Conservation (phyloP, 768 basidiomycete genomes). For the Polyporus arcularius region DNA sequence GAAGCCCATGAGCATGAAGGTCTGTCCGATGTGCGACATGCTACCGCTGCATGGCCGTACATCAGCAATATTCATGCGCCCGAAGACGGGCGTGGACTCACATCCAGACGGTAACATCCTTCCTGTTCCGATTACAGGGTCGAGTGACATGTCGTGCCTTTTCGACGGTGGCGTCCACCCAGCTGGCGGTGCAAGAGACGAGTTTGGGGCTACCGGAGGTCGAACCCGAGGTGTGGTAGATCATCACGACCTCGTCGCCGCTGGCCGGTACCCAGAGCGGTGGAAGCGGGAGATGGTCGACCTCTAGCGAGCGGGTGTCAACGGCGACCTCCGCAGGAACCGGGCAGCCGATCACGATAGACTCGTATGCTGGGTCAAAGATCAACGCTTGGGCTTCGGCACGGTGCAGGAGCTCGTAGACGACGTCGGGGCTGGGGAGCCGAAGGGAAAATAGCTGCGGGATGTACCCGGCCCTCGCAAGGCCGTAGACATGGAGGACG, state of each 20-base stretch:
- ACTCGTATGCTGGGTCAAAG: conserved; percentile 58
- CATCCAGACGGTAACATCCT: conserved; percentile 77
- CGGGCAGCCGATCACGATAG: conserved; percentile 44
- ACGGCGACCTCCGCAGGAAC: conserved; percentile 50
- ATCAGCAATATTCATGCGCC: conserved; percentile 28
- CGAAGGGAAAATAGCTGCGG: conserved; percentile 76
- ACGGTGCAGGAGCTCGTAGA: conserved; percentile 63
- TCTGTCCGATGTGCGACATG: conserved; percentile 83
- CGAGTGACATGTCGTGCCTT: conserved; percentile 57
- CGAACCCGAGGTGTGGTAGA: conserved; percentile 82
- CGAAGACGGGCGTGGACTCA: conserved; percentile 39
- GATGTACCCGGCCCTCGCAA: conserved; percentile 71
- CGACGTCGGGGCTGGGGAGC: conserved; percentile 65
- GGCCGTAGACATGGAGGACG: conserved; percentile 68
- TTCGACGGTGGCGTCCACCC: conserved; percentile 61
- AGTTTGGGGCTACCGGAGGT: conserved; percentile 85
- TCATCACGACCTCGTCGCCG: conserved; percentile 53
- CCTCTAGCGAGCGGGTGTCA: conserved; percentile 39
- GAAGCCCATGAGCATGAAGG: conserved; percentile 71
- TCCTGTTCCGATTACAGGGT: conserved; percentile 50
- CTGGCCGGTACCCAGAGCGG: conserved; percentile 36
- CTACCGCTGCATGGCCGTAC: conserved; percentile 58
- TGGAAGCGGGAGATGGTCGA: conserved; percentile 43
- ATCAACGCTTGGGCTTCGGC: conserved; percentile 64
- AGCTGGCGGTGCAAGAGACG: conserved; percentile 67